A percentile compares a stretch with the other conserved stretches of the same genome.
Evolutionary conservation across 805 yeast genomes (phyloP).

Genomic region (Zygosaccharomyces pseudorouxii): DNA sequence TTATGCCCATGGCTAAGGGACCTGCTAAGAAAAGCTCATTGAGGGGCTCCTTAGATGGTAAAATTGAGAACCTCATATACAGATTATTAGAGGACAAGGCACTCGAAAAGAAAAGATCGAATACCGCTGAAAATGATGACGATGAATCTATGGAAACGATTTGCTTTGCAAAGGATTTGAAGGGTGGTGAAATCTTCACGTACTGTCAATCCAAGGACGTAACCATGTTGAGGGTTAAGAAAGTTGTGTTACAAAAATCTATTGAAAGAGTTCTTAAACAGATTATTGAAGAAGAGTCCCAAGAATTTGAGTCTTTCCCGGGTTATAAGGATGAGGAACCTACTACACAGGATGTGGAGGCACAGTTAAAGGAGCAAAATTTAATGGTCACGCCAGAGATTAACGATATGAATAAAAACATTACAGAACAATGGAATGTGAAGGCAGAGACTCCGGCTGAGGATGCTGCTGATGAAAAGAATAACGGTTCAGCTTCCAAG

Average conservation of each 20-base stretch:
- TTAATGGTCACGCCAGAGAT: slow-evolving; percentile 62
- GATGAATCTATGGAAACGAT: slow-evolving; percentile 35
- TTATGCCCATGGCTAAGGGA: slow-evolving; percentile 33
- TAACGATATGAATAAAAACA: slow-evolving; percentile 71
- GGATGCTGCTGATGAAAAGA: slow-evolving; percentile 5
- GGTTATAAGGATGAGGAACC: slow-evolving; percentile 26
- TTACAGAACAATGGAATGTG: slow-evolving; percentile 64
- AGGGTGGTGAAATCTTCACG: slow-evolving; percentile 46
- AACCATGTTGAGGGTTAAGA: slow-evolving; percentile 65
- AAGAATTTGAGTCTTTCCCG: slow-evolving; percentile 41
- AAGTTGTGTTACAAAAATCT: slow-evolving; percentile 55
- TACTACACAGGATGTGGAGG: slow-evolving; percentile 26
- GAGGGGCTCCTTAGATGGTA: slow-evolving; percentile 46
- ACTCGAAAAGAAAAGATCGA: slow-evolving; percentile 34
- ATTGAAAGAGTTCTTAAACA: slow-evolving; percentile 55
- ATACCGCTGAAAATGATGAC: slow-evolving; percentile 16
- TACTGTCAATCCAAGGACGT: slow-evolving; percentile 63
- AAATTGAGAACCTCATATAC: slow-evolving; percentile 52
- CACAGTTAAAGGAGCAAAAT: slow-evolving; percentile 36
- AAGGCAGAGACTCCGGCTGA: slow-evolving; percentile 23
- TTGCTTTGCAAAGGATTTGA: slow-evolving; percentile 60
- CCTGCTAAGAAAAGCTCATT: slow-evolving; percentile 26
- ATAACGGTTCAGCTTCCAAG: slow-evolving; percentile 34
- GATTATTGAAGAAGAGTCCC: slow-evolving; percentile 56
- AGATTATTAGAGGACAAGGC: slow-evolving; percentile 58